Base-by-base conservation (phyloP, 345 rosid genomes). In the Punica granatum region DNA sequence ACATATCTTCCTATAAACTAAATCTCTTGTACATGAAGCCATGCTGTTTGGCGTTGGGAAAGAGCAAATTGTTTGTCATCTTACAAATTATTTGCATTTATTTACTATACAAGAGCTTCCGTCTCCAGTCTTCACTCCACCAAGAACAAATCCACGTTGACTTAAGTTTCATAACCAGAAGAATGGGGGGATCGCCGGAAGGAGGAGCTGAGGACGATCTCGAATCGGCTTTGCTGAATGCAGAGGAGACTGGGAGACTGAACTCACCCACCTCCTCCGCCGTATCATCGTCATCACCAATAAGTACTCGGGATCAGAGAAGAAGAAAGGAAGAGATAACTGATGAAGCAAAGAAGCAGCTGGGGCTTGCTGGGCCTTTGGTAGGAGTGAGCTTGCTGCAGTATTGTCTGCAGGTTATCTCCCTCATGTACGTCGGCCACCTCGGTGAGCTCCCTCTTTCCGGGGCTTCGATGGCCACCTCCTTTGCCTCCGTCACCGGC, bases 401-500 rank as follows among this genome's bases (percentile, higher is more conserved):
- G 31, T 49, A 48, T 21, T 19, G 62, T 31, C 25, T 63, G 33
- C 67, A 36, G 32, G 37, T 70, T 36, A 70, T 70, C 39, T 37
- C 64, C 31, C 37, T 37, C 32, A 64, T 70, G 74, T 70, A 36
- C 30, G 64, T 54, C 8, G 68, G 69, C 60, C 74, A 70, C 34
- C 68, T 64, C 42, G 46, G 69, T 23, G 56, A 70, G 63, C 54
- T 60, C 32, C 53, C 59, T 65, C 74, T 70, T 10, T 0, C 74
- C 2, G 64, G 68, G 0, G 64, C 74, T 3, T 70, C 74, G 51
- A 51, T 70, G 68, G 59, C 74, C 69, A 64, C 54, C 25, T 19
- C 74, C 28, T 70, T 70, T 7, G 74, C 69, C 30, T 51, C 43
- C 8, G 74, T 70, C 64, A 64, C 74, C 2, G 69, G 69, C 18